These are phyloP conservation scores for Amborella trichopoda DNA, from an alignment of 164 flowering plant genomes.

Conservation along the genomic window DNA sequence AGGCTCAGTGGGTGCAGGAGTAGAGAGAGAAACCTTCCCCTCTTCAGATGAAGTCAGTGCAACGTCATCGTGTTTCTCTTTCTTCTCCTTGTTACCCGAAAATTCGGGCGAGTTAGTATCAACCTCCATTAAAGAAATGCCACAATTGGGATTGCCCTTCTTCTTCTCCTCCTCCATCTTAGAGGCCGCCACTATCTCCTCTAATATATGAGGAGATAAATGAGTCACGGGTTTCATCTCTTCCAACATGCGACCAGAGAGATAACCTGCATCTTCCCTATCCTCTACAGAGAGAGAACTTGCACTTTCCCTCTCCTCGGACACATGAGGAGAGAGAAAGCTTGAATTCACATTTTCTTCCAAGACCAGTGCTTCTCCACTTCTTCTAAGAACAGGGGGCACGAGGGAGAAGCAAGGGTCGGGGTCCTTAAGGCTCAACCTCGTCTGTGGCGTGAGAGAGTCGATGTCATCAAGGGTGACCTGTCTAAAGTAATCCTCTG, in stretches of 20 bases:
- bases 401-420: too few species aligned
- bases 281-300: constrained; percentile 13
- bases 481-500: constrained; percentile 68
- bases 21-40: not conserved
- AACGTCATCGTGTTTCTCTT: not conserved
- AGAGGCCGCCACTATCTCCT: too few species aligned
- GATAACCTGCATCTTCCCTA: constrained; percentile 6
- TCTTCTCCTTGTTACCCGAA: constrained; percentile 4
- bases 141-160: not conserved
- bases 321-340: not conserved
- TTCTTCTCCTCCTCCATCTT: not conserved
- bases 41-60: not conserved
- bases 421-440: constrained; percentile 4
- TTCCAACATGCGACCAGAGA: not conserved
- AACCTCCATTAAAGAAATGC: not conserved
- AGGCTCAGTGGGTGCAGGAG: not conserved
- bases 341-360: not conserved
- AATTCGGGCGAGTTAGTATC: too few species aligned
- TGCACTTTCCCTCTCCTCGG: constrained; percentile 3
- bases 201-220: too few species aligned
- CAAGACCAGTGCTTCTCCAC: not conserved
- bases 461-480: constrained; percentile 51
- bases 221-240: too few species aligned
- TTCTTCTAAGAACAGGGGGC: too few species aligned
- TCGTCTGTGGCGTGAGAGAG: constrained; percentile 10